phyloP scores from a whole-genome alignment of 768 basidiomycete species.

The Boletus vinaceobasis region DNA sequence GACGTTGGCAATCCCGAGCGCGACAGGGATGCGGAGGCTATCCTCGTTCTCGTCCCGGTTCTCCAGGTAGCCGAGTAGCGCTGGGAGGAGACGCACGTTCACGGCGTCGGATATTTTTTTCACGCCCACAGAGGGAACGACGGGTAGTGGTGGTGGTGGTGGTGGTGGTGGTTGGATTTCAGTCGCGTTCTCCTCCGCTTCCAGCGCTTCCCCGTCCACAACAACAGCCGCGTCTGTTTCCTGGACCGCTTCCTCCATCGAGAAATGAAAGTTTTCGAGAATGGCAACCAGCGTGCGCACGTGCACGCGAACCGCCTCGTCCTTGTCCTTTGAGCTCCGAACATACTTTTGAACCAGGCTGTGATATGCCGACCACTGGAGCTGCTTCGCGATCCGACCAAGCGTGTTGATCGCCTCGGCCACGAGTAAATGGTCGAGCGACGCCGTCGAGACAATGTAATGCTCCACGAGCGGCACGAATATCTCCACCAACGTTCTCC shows the following conservation, averaged over 20 bases:
- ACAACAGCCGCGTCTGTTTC: conserved; percentile 28
- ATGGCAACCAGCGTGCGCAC: conserved; percentile 82
- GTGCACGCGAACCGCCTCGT: conserved; percentile 71
- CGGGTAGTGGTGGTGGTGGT: background rate
- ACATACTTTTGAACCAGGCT: conserved; percentile 78
- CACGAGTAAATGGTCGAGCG: conserved; percentile 80
- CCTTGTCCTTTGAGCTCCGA: conserved; percentile 62
- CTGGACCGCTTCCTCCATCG: conserved; percentile 59
- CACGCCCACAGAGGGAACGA: conserved; percentile 12
- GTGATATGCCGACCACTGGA: conserved; percentile 85
- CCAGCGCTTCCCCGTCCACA: conserved; percentile 29
- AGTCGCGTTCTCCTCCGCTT: conserved; percentile 24
- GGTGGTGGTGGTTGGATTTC: conserved; percentile 7
- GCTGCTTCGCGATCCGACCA: conserved; percentile 70
- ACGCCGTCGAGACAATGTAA: conserved; percentile 60
- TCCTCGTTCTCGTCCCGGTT: conserved; percentile 83
- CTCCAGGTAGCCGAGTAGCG: conserved; percentile 76
- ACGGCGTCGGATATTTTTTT: conserved; percentile 70
- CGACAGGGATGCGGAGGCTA: conserved; percentile 80
- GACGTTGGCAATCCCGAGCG: conserved; percentile 82
- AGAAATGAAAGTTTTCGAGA: conserved; percentile 89
- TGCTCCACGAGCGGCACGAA: conserved; percentile 86
- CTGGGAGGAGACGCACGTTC: conserved; percentile 71
- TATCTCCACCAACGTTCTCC: conserved; percentile 70
- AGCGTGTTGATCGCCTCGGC: conserved; percentile 84